These are phyloP conservation scores for Perkinsus chesapeaki DNA, from an alignment of 169 alveolate species.

Conservation along the genomic window DNA sequence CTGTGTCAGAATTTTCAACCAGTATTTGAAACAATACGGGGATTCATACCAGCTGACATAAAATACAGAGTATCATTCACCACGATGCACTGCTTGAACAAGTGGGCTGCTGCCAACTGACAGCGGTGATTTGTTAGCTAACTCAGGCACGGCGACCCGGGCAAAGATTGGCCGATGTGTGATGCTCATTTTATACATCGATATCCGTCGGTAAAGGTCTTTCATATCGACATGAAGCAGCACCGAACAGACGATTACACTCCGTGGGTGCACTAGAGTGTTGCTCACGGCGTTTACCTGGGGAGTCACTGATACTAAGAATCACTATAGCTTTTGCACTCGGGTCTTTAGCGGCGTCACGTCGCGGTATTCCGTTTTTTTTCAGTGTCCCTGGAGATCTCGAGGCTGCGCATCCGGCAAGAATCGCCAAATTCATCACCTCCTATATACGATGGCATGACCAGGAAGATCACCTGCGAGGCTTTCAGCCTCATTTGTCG, in stretches of 20 bases:
- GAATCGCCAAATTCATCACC: background rate
- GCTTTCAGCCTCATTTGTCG: background rate
- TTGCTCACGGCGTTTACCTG: too few species aligned
- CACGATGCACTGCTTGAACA: background rate
- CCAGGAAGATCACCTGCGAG: background rate
- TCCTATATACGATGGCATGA: background rate
- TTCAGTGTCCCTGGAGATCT: background rate
- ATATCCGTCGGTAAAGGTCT: background rate
- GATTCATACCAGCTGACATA: background rate
- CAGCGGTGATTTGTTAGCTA: background rate
- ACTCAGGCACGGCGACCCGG: background rate
- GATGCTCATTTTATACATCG: background rate
- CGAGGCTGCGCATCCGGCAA: background rate
- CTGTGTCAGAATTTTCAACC: background rate
- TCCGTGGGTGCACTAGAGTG: too few species aligned
- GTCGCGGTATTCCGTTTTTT: background rate
- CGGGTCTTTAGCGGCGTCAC: too few species aligned
- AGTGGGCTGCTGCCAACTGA: background rate
- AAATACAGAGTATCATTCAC: background rate
- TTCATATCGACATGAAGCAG: background rate
- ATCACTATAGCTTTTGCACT: too few species aligned
- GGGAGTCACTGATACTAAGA: too few species aligned
- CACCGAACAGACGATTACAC: background rate
- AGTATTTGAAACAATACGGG: background rate
- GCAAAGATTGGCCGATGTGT: background rate